Base-by-base conservation (phyloP, 306 rosid species). In the Quercus agrifolia region DNA sequence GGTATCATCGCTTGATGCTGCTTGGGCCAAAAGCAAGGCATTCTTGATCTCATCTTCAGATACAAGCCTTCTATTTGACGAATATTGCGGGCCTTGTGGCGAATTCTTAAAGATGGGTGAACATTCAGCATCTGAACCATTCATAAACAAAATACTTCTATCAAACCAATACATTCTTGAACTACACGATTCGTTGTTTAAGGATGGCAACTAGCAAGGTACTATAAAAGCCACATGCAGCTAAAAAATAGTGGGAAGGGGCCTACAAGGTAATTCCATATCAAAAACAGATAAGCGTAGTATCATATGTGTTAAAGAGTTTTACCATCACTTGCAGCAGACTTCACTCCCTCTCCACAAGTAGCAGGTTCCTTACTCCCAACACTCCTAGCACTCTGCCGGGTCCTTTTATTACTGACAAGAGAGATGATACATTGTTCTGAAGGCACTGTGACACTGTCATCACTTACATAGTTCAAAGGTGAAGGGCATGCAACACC, bases 51-150 rank as follows among this genome's bases (percentile, higher is more conserved):
- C 95, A 18, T 77, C 56, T 54, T 87, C 79, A 1, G 89, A 83
- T 35, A 92, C 79, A 51, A 87, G 81, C 86, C 95, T 92, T 81
- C 97, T 84, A 73, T 86, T 86, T 59, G 95, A 92, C 17, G 15
- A 55, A 72, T 80, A 92, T 5, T 46, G 28, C 57, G 30, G 46
- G 21, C 74, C 83, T 55, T 38, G 56, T 17, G 82, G 0, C 25
- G 52, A 81, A 41, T 9, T 64, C 73, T 19, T 83, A 58, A 13
- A 77, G 15, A 8, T 44, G 11, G 91, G 79, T 74, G 70, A 27
- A 20, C 79, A 74, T 41, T 64, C 87, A 30, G 74, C 82, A 64
- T 82, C 93, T 76, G 56, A 74, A 56, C 71, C 83, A 78, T 56
- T 54, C 54, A 33, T 56, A 38, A 49, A 59, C 30, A 57, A 56